Conservation (phyloP, 345 rosid species). For the Lagerstroemia speciosa region DNA sequence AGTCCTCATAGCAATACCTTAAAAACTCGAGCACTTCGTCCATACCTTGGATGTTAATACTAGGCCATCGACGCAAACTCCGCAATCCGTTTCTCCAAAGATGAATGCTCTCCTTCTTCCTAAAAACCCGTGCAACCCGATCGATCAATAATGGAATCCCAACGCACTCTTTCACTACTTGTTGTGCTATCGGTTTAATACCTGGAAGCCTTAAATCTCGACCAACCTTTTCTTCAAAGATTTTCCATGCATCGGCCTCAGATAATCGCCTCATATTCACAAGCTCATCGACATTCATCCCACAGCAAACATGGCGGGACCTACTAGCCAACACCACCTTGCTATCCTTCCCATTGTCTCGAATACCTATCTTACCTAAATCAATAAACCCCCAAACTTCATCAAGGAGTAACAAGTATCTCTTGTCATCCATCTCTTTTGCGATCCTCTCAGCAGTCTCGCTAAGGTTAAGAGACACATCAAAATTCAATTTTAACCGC, state of each 20-base stretch:
- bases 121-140: conserved; percentile 20
- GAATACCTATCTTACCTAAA: conserved; percentile 15
- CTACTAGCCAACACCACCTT: conserved; percentile 25
- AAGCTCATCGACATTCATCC: conserved; percentile 14
- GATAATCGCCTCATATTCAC: conserved; percentile 14
- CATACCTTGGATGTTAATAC: conserved; percentile 11
- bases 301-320: conserved; percentile 5
- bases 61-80: conserved; percentile 11
- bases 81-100: conserved; percentile 17
- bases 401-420: conserved; percentile 27
- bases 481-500: conserved; percentile 12
- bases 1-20: conserved; percentile 14
- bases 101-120: conserved; percentile 6
- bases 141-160: conserved; percentile 21
- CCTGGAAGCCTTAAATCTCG: conserved; percentile 2
- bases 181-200: conserved; percentile 9
- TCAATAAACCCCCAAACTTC: conserved; percentile 18
- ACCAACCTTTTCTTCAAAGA: conserved; percentile 19
- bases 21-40: conserved; percentile 20
- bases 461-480: neutral
- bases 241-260: conserved; percentile 13
- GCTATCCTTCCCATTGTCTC: conserved; percentile 10
- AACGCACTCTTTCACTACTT: conserved; percentile 17
- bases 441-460: conserved; percentile 19
- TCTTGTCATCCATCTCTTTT: conserved; percentile 14